Evolutionary conservation across 495 filamentous ascomycete genomes (phyloP).

Genomic region (Astrothelium subdiscretum): DNA sequence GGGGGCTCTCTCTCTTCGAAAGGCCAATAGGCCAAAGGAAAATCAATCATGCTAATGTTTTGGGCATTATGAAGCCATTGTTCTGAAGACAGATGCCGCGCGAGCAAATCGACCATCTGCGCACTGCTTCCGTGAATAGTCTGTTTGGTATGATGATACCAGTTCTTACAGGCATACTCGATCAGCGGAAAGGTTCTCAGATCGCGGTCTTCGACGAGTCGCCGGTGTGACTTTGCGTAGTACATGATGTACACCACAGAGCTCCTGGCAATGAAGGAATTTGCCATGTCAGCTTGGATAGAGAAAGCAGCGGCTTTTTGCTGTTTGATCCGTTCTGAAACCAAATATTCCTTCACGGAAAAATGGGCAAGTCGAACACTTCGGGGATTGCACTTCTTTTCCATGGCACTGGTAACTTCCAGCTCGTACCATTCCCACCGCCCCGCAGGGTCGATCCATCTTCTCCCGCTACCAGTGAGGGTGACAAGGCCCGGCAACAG

Average conservation of each 20-base stretch:
- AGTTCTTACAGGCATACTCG: slow-evolving; percentile 9
- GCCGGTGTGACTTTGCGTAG: slow-evolving; percentile 3
- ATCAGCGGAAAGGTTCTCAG: slow-evolving; percentile 13
- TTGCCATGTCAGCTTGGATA: not conserved
- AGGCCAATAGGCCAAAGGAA: not conserved
- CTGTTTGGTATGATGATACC: slow-evolving; percentile 6
- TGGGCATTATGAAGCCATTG: not conserved
- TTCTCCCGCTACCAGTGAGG: not conserved
- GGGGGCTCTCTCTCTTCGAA: not conserved
- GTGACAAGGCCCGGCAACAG: not conserved
- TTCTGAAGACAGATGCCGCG: slow-evolving; percentile 4
- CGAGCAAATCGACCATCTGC: not conserved
- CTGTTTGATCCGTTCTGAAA: slow-evolving; percentile 9
- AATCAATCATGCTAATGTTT: slow-evolving; percentile 9
- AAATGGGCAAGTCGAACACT: slow-evolving; percentile 18
- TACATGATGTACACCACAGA: slow-evolving; percentile 11
- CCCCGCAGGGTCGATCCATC: not conserved
- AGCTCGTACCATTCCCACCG: not conserved
- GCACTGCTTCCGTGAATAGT: not conserved
- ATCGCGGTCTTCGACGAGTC: not conserved
- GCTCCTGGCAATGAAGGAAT: slow-evolving; percentile 10
- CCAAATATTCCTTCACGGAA: slow-evolving; percentile 22
- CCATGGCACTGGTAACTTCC: not conserved
- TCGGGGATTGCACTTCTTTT: not conserved
- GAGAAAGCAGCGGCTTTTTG: slow-evolving; percentile 5